Percentiles rank a stretch among this genome's conserved stretches.
Evolutionary conservation across 148 eudicot genomes (phyloP).

Genomic region (Cornus suecica): DNA sequence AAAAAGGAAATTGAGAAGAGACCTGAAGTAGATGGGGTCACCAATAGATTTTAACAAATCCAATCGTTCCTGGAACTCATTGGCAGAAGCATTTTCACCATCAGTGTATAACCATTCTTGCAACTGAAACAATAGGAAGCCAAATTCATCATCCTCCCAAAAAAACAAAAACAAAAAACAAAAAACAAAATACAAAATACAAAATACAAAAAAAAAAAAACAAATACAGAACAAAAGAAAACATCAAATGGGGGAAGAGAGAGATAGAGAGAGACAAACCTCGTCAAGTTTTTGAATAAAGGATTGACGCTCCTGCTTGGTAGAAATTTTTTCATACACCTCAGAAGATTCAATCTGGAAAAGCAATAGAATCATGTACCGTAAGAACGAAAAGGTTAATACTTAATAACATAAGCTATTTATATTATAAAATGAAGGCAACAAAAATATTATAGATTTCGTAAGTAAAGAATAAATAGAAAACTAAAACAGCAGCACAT

Average conservation of each 20-base stretch:
- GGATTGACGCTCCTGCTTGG: conserved; percentile 71
- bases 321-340: conserved; percentile 59
- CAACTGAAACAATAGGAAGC: conserved; percentile 44
- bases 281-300: conserved; percentile 81
- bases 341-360: conserved; percentile 70
- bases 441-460: neutral
- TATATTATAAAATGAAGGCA: neutral
- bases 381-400: conserved; percentile 7
- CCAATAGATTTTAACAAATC: conserved; percentile 82
- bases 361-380: conserved; percentile 1
- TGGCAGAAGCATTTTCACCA: conserved; percentile 95
- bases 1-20: conserved; percentile 10
- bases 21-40: conserved; percentile 96
- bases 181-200: neutral
- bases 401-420: neutral
- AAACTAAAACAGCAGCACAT: neutral
- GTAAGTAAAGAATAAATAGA: neutral
- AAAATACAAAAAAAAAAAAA: neutral
- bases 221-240: too few relatives aligned
- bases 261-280: conserved; percentile 37
- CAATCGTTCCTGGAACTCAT: conserved; percentile 75
- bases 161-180: neutral
- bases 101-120: conserved; percentile 97
- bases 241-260: neutral
- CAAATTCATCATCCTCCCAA: neutral